phyloP scores from a whole-genome alignment of 2,329 filamentous ascomycete genomes.

The Fusarium setosum region DNA sequence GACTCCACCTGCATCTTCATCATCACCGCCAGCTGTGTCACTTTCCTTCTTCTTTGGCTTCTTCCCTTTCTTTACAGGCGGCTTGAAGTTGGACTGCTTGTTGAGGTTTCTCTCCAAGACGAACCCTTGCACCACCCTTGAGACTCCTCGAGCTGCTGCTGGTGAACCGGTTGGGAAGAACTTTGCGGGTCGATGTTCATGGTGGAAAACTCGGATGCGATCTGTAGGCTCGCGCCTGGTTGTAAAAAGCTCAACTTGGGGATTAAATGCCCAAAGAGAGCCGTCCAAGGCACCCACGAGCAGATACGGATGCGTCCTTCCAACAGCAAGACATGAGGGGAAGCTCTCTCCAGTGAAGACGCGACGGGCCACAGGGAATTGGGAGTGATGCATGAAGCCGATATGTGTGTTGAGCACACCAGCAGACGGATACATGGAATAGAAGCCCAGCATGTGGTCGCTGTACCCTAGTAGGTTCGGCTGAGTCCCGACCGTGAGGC shows the following conservation, averaged over 20 bases:
- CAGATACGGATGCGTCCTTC: slow-evolving; percentile 63
- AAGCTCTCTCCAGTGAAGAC: slow-evolving; percentile 63
- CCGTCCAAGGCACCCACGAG: slow-evolving; percentile 66
- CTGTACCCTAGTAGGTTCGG: slow-evolving; percentile 65
- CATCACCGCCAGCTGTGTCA: slow-evolving; percentile 44
- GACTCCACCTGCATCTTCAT: slow-evolving; percentile 47
- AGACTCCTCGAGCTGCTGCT: slow-evolving; percentile 55
- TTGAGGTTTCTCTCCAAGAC: slow-evolving; percentile 61
- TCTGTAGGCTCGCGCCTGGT: slow-evolving; percentile 48
- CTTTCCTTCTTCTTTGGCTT: slow-evolving; percentile 52
- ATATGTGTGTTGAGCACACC: slow-evolving; percentile 64
- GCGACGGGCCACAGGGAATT: slow-evolving; percentile 64
- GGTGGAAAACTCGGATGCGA: slow-evolving; percentile 59
- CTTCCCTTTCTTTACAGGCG: slow-evolving; percentile 50
- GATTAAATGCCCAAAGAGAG: slow-evolving; percentile 60
- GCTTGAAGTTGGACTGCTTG: slow-evolving; percentile 54
- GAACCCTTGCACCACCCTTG: slow-evolving; percentile 65
- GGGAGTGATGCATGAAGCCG: slow-evolving; percentile 63
- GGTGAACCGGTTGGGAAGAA: slow-evolving; percentile 45
- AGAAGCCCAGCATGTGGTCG: slow-evolving; percentile 67
- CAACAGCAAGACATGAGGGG: slow-evolving; percentile 62
- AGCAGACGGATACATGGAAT: slow-evolving; percentile 63
- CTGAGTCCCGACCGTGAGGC: slow-evolving; percentile 62
- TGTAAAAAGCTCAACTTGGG: slow-evolving; percentile 52
- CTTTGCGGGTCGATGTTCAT: slow-evolving; percentile 60